phyloP scores from a whole-genome alignment of 31 red algal species.

The Odonthalia washingtoniensis region DNA sequence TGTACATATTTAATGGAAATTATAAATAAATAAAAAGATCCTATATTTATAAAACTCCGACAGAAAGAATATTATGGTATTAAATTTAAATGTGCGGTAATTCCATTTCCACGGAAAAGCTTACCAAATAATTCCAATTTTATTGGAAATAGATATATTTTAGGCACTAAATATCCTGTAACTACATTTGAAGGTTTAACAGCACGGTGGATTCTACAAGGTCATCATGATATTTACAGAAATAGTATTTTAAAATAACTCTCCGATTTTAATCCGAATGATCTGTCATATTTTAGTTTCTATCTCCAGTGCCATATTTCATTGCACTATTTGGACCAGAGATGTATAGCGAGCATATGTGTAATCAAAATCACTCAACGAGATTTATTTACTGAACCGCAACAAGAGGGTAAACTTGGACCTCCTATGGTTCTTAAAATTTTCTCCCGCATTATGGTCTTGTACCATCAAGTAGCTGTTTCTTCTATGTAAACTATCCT shows the following conservation, averaged over 20 bases:
- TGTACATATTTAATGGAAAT: neutral
- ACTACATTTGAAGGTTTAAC: neutral
- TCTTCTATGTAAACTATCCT: neutral
- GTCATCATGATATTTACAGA: constrained; percentile 8
- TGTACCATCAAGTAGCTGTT: neutral
- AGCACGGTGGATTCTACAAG: constrained; percentile 13
- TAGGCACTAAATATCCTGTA: constrained; percentile 2
- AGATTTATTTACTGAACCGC: too few species aligned
- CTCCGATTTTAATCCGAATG: neutral
- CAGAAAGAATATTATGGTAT: constrained; percentile 5
- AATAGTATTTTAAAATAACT: neutral
- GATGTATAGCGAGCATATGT: constrained; percentile 10
- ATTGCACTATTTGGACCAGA: neutral
- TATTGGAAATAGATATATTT: constrained; percentile 11
- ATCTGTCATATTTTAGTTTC: neutral
- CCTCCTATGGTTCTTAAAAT: neutral
- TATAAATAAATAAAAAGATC: neutral
- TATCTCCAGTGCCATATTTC: neutral
- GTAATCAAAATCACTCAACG: neutral
- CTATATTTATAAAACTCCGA: neutral
- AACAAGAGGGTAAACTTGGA: neutral
- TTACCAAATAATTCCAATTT: neutral
- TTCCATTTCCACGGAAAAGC: neutral
- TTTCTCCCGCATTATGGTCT: neutral
- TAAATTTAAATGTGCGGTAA: neutral